Evolutionary conservation across 257 asterid species (phyloP).

Genomic region (Salvia splendens): DNA sequence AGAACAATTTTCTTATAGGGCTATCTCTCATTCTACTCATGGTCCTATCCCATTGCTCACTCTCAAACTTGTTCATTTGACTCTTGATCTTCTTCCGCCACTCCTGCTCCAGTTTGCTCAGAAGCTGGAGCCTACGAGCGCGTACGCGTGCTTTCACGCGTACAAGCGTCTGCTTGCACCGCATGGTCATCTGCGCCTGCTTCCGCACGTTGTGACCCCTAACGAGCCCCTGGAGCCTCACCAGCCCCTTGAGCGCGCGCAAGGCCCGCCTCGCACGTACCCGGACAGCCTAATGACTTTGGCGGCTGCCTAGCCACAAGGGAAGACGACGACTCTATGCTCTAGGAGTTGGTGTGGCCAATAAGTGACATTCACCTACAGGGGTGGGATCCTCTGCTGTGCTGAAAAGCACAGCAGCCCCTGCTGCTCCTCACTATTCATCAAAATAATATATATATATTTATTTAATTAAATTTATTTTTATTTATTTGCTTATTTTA

Average conservation of each 20-base stretch:
- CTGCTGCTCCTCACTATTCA: no score
- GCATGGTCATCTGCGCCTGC: constrained; percentile 95
- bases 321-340: constrained; percentile 61
- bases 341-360: constrained; percentile 35
- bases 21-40: constrained; percentile 49
- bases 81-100: constrained; percentile 35
- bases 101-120: constrained; percentile 48
- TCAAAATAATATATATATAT: no score
- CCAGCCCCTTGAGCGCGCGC: constrained; percentile 85
- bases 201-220: constrained; percentile 93
- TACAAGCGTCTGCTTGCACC: constrained; percentile 94
- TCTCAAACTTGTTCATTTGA: constrained; percentile 44
- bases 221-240: constrained; percentile 91
- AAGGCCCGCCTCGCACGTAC: constrained; percentile 79
- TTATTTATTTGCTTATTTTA: no score
- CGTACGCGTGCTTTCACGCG: constrained; percentile 91
- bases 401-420: no score
- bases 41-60: constrained; percentile 53
- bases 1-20: constrained; percentile 45
- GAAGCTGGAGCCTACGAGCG: constrained; percentile 63
- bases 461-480: no score
- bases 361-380: background rate
- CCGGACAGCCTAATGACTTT: constrained; percentile 79
- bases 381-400: no score
- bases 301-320: constrained; percentile 69